A percentile compares a stretch with the other conserved stretches of the same genome.
phyloP scores from a whole-genome alignment of 2,329 filamentous ascomycete species.

The Botryotinia convoluta region DNA sequence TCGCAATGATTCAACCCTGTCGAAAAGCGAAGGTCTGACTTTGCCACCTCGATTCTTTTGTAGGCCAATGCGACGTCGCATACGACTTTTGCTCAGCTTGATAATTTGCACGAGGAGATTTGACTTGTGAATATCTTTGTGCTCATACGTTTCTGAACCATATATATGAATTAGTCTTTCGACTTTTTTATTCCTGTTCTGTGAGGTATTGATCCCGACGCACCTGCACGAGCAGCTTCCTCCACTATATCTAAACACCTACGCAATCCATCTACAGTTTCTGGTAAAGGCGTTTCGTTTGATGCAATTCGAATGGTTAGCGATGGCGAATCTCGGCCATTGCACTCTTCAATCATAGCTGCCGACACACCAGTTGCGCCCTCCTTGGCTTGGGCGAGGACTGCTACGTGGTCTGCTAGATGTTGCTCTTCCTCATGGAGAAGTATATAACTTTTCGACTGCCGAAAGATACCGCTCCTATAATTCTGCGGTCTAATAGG shows the following conservation, averaged over 20 bases:
- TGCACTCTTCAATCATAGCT: constrained; percentile 26
- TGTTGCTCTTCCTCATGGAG: constrained; percentile 25
- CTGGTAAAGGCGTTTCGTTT: constrained; percentile 23
- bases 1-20: too few relatives aligned
- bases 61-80: not conserved
- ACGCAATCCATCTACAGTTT: constrained; percentile 4
- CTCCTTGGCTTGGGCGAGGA: constrained; percentile 25
- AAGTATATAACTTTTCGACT: not conserved
- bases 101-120: not conserved
- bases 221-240: not conserved
- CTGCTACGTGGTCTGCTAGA: constrained; percentile 24
- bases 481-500: constrained; percentile 10
- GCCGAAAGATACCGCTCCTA: not conserved
- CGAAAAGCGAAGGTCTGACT: too few relatives aligned
- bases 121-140: too few relatives aligned
- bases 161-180: not conserved
- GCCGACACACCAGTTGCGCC: constrained; percentile 26
- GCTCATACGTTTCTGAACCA: too few relatives aligned
- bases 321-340: not conserved
- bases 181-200: too few relatives aligned
- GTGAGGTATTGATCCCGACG: not conserved
- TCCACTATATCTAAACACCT: constrained; percentile 5
- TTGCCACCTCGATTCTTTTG: too few relatives aligned
- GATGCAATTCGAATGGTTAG: constrained; percentile 29
- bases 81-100: not conserved